Evolutionary conservation across 495 filamentous ascomycete species (phyloP).

Genomic region (Penicillium nucicola): DNA sequence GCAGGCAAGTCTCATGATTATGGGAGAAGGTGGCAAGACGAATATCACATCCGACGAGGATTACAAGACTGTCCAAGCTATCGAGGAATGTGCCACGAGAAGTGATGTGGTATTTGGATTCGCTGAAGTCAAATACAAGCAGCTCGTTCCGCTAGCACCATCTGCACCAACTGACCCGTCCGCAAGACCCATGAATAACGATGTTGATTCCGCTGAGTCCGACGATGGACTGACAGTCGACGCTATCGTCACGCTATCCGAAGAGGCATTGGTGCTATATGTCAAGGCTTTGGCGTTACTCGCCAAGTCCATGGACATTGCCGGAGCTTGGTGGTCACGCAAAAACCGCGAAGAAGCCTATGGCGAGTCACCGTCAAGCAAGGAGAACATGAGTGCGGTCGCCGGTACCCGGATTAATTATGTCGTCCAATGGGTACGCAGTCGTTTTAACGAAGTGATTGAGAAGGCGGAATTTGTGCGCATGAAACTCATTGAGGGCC

Average conservation of each 20-base stretch:
- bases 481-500: conserved; percentile 80
- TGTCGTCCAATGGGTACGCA: conserved; percentile 91
- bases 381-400: conserved; percentile 45
- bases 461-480: conserved; percentile 93
- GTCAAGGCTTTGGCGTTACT: conserved; percentile 88
- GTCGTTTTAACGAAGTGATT: conserved; percentile 91
- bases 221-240: conserved; percentile 68
- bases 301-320: conserved; percentile 95
- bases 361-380: conserved; percentile 35
- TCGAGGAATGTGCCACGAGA: conserved; percentile 87
- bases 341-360: conserved; percentile 66
- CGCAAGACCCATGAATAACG: conserved; percentile 34
- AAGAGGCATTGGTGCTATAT: conserved; percentile 94
- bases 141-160: conserved; percentile 83
- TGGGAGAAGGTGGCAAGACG: conserved; percentile 61
- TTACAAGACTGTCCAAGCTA: conserved; percentile 65
- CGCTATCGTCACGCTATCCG: conserved; percentile 79
- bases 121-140: conserved; percentile 97
- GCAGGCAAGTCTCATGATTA: conserved; percentile 55
- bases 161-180: conserved; percentile 55
- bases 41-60: conserved; percentile 73
- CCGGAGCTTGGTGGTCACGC: conserved; percentile 85
- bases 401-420: conserved; percentile 80
- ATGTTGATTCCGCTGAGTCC: conserved; percentile 28
- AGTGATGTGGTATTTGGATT: conserved; percentile 96